A percentile compares a stretch with the other conserved stretches of the same genome.
These are phyloP conservation scores for Huiozyma naganishii DNA, from an alignment of 805 yeast genomes.

Conservation along the genomic window DNA sequence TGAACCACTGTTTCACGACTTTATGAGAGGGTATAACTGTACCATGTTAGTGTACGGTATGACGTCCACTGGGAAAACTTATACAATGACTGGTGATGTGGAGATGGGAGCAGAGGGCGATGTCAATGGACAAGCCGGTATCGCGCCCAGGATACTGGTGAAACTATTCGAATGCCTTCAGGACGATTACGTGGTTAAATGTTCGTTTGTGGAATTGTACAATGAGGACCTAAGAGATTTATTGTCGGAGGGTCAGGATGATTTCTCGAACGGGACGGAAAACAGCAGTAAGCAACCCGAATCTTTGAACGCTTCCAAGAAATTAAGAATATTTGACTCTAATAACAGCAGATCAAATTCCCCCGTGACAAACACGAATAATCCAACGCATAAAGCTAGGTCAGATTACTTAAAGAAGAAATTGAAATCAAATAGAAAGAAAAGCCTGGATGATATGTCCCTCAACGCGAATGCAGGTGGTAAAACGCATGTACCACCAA, in stretches of 20 bases:
- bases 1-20: slow-evolving; percentile 50
- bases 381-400: background rate
- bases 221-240: slow-evolving; percentile 79
- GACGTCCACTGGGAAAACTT: slow-evolving; percentile 86
- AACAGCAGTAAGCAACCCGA: background rate
- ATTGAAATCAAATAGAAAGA: background rate
- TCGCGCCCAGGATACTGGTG: slow-evolving; percentile 50
- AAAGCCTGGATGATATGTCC: background rate
- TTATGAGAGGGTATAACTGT: slow-evolving; percentile 67
- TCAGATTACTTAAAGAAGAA: slow-evolving; percentile 7
- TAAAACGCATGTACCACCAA: slow-evolving; percentile 6
- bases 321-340: slow-evolving; percentile 42
- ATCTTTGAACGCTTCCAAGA: slow-evolving; percentile 26
- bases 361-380: slow-evolving; percentile 9
- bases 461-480: slow-evolving; percentile 7
- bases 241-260: slow-evolving; percentile 27
- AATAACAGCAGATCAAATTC: slow-evolving; percentile 18
- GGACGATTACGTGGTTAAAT: slow-evolving; percentile 54
- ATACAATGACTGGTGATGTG: slow-evolving; percentile 66
- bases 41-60: slow-evolving; percentile 84
- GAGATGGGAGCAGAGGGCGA: slow-evolving; percentile 17
- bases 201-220: slow-evolving; percentile 77
- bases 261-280: background rate
- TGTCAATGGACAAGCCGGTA: slow-evolving; percentile 44
- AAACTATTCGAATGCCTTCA: slow-evolving; percentile 45